Evolutionary conservation across 352 stramenopile species (phyloP), one percentile per base, ranked within the genome.

Genomic region (Pythium phragmiticola): DNA sequence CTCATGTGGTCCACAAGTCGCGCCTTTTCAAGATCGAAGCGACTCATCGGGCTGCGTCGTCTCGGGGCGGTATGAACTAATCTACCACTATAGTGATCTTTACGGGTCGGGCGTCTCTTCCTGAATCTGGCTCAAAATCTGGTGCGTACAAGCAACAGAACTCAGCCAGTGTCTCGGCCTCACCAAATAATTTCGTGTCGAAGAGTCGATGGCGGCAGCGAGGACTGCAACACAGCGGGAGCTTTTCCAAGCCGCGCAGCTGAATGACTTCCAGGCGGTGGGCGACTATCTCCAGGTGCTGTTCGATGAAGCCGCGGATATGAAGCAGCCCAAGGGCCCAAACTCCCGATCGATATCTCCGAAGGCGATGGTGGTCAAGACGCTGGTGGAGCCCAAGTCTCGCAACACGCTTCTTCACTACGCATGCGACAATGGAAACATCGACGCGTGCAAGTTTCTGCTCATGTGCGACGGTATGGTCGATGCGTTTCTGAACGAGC

Each of bases 361-460:
- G 4, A 65, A 70, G 13, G 43, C 33, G 0, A 23, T 43, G 6
- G 56, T 73, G 2, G 60, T 90, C 19, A 71, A 78, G 26, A 37
- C 61, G 1, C 66, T 94, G 5, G 52, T 91, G 0, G 85, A 92
- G 57, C 37, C 67, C 4, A 90, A 88, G 63, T 89, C 80, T 13
- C 74, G 75, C 23, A 92, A 92, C 68, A 90, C 82, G 17, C 59
- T 92, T 23, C 68, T 94, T 9, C 85, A 94, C 42, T 90, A 92
- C 42, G 85, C 85, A 2, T 92, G 85, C 46, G 81, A 90, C 54
- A 92, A 92, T 64, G 85, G 83, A 5, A 92, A 94, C 57, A 66
- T 94, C 14, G 74, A 88, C n/a, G 80, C 82, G 0, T 94, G 85
- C 76, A 94, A 92, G 69, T 84, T 76, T 36, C 58, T 92, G 45